These are phyloP conservation scores for Batkoa obscura DNA, from an alignment of 371 early-diverging fungal genomes.

Conservation along the genomic window DNA sequence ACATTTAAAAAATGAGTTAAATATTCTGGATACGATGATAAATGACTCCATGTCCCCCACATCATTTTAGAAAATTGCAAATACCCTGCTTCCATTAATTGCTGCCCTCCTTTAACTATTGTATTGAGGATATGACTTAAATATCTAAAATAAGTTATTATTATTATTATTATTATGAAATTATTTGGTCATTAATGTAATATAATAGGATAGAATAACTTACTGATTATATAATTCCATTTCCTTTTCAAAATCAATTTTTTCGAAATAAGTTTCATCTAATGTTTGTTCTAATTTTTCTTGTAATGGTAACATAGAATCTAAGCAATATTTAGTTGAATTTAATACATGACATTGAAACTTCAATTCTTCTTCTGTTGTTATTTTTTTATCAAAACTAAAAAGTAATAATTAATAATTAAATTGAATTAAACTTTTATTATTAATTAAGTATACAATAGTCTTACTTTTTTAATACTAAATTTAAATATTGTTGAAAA, in stretches of 20 bases:
- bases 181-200: no score
- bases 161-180: no score
- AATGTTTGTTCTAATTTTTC: no score
- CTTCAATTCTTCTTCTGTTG: not conserved
- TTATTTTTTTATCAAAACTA: not conserved
- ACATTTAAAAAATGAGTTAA: not conserved
- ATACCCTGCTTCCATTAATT: not conserved
- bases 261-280: no score
- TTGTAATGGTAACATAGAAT: no score
- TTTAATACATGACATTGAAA: not conserved
- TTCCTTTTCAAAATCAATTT: no score
- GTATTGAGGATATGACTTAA: not conserved
- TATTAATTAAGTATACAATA: not conserved
- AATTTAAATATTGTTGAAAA: no score
- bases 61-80: not conserved
- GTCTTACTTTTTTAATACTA: no score
- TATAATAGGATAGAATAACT: no score
- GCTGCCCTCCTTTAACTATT: not conserved
- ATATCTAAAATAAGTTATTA: no score
- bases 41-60: not conserved
- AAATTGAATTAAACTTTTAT: not conserved
- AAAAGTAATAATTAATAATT: not conserved
- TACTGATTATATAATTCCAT: no score
- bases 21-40: not conserved
- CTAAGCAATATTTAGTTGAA: no score